These are phyloP conservation scores for Gymnopus androsaceus DNA, from an alignment of 1,284 basidiomycete species.

Conservation along the genomic window DNA sequence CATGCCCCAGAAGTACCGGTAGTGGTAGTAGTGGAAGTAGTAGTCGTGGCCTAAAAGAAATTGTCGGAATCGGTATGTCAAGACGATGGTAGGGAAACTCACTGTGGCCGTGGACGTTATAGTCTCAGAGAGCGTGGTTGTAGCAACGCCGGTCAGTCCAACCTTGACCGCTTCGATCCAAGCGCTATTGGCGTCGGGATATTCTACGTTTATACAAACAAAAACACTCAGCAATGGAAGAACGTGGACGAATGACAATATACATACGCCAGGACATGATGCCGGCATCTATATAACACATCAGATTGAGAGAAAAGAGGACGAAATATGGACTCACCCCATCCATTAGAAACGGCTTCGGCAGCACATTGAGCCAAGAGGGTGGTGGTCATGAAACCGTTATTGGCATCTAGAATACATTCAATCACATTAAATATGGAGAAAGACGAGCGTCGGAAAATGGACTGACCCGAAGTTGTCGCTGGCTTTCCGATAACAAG, in stretches of 20 bases:
- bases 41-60: background rate
- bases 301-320: background rate
- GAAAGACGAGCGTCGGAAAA: no score
- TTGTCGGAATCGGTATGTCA: background rate
- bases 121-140: background rate
- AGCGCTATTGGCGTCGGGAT: constrained; percentile 18
- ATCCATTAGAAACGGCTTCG: constrained; percentile 44
- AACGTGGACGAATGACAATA: no score
- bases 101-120: background rate
- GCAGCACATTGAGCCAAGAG: constrained; percentile 46
- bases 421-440: no score
- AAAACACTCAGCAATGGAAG: no score
- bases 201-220: no score
- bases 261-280: constrained; percentile 50
- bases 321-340: constrained; percentile 35
- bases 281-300: constrained; percentile 45
- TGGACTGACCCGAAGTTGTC: no score
- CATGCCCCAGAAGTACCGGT: no score
- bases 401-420: constrained; percentile 24
- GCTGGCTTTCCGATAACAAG: constrained; percentile 57
- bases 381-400: constrained; percentile 45
- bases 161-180: constrained; percentile 23
- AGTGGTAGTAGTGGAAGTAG: no score
- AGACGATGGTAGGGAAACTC: background rate
- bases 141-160: background rate